Conservation (phyloP, 2,329 filamentous ascomycete species). For the Diplodia seriata region DNA sequence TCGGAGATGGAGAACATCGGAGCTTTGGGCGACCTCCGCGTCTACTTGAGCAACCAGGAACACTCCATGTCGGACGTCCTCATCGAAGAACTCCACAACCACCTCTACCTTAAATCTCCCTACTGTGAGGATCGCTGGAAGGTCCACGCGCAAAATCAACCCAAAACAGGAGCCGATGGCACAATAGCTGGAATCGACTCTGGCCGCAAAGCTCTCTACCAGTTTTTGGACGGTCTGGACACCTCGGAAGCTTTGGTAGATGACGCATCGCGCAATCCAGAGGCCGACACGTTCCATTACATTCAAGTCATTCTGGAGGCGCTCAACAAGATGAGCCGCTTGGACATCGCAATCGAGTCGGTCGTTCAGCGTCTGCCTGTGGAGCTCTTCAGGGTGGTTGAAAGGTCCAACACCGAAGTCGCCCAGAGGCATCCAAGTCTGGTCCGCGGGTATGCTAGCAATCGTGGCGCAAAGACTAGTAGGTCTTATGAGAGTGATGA, state of each 20-base stretch:
- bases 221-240: slow-evolving; percentile 65
- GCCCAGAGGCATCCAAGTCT: slow-evolving; percentile 91
- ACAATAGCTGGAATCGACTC: slow-evolving; percentile 41
- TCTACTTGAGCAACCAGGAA: slow-evolving; percentile 93
- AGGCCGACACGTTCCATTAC: slow-evolving; percentile 94
- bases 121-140: slow-evolving; percentile 98
- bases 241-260: slow-evolving; percentile 69
- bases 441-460: slow-evolving; percentile 59
- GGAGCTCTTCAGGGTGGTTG: slow-evolving; percentile 91
- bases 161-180: slow-evolving; percentile 50
- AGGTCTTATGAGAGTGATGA: slow-evolving; percentile 67
- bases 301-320: slow-evolving; percentile 86
- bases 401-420: slow-evolving; percentile 92
- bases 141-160: slow-evolving; percentile 72
- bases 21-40: slow-evolving; percentile 81
- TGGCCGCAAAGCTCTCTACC: slow-evolving; percentile 63
- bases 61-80: slow-evolving; percentile 90
- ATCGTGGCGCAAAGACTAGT: slow-evolving; percentile 68
- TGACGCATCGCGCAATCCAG: slow-evolving; percentile 90
- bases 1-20: slow-evolving; percentile 92
- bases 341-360: slow-evolving; percentile 85
- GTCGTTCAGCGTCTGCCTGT: slow-evolving; percentile 93
- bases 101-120: slow-evolving; percentile 95
- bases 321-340: slow-evolving; percentile 83
- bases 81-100: slow-evolving; percentile 96